Evolutionary conservation across 2,329 filamentous ascomycete genomes (phyloP).

Genomic region (Magnaporthiopsis incrustans): DNA sequence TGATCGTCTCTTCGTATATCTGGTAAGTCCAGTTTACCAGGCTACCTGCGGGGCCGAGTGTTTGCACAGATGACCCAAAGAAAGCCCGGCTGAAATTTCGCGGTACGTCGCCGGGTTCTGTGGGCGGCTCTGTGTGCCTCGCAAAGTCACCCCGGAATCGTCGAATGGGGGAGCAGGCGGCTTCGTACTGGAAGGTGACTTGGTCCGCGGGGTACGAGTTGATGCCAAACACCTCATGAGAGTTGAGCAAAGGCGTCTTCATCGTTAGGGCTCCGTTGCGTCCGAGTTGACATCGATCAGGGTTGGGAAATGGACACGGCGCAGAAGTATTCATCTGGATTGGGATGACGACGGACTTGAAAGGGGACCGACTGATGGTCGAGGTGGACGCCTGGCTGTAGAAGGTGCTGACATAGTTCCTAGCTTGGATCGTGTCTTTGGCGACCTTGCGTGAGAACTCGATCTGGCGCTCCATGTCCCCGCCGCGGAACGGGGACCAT

Average conservation of each 20-base stretch:
- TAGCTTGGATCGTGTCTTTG: constrained; percentile 6
- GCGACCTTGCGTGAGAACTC: not conserved
- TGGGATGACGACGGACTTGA: not conserved
- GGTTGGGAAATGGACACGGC: constrained; percentile 3
- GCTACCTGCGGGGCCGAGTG: not conserved
- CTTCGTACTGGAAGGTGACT: not conserved
- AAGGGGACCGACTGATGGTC: not conserved
- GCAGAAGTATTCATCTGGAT: constrained; percentile 1
- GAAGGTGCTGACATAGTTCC: constrained; percentile 7
- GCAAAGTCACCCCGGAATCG: too few relatives aligned
- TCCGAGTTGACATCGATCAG: not conserved
- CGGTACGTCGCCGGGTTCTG: too few relatives aligned
- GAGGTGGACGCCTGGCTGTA: not conserved
- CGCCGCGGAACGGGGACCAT: too few relatives aligned
- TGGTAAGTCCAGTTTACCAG: not conserved
- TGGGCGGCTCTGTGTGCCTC: too few relatives aligned
- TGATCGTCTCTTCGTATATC: not conserved
- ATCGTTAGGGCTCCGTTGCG: constrained; percentile 4
- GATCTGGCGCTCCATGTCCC: too few relatives aligned
- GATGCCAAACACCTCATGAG: constrained; percentile 6
- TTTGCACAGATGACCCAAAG: not conserved
- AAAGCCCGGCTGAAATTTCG: not conserved
- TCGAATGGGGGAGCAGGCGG: too few relatives aligned
- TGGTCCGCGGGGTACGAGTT: constrained; percentile 1
- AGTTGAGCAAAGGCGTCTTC: constrained; percentile 1